Evolutionary conservation across 257 asterid genomes (phyloP), one percentile per base, ranked within the genome.

Genomic region (Nicotiana noctiflora): DNA sequence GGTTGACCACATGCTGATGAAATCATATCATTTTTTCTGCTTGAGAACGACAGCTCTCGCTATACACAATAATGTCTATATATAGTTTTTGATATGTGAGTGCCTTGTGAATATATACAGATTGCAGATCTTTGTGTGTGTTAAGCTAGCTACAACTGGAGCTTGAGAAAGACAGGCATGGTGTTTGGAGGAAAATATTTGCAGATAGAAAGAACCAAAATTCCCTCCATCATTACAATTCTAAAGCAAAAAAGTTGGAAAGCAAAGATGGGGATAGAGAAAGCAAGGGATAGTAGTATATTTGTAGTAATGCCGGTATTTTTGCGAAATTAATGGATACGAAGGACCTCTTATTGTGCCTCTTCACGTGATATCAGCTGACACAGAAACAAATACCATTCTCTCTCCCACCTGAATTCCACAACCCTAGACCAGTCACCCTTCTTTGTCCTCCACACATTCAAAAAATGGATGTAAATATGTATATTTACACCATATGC

Each of bases 141-240:
- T 37, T 25, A 40, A 19, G 6, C 8, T 61, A 23, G 68, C 37
- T 62, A 62, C n/a, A 53, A 23, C 8, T 56, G 65, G 18, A 27
- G 65, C 25, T 76, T 76, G 80, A 53, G 66, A 29, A 29, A 29
- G 80, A 10, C 68, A 76, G n/a, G 31, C 82, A 62, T 46, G 62
- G 63, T 46, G 34, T 31, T 37, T 37, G 19, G 18, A 70, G 21
- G 61, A 18, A 56, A 61, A 61, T 0, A 14, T 63, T 13, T 13
- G 3, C 19, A 63, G 70, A 63, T 13, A 27, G 1, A 23, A 12
- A 61, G 67, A 19, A 37, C 2, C 9, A 67, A 3, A 21, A 32
- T 34, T 18, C 8, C 29, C 29, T 66, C 53, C 76, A 67, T 67
- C 15, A 32, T 15, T 67, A 18, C 19, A 53, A 14, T 15, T 18